phyloP scores from a whole-genome alignment of 805 yeast genomes.

The Zygotorulaspora danielsina region DNA sequence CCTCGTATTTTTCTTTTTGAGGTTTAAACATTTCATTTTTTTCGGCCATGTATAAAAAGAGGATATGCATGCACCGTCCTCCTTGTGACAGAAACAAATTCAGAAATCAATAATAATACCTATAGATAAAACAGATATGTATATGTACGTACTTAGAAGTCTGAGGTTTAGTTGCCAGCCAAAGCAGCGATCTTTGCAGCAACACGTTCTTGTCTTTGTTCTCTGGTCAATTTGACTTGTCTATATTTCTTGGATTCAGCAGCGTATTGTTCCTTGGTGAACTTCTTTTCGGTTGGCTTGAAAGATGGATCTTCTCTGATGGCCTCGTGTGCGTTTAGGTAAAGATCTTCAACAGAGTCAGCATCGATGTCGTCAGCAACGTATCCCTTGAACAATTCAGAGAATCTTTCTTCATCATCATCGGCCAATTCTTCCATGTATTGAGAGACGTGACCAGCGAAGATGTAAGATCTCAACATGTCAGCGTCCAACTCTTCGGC shows the following conservation, averaged over 20 bases:
- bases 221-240: constrained; percentile 82
- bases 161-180: constrained; percentile 41
- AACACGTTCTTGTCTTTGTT: constrained; percentile 83
- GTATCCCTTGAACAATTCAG: constrained; percentile 92
- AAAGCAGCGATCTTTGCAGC: constrained; percentile 92
- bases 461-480: constrained; percentile 95
- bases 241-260: constrained; percentile 92
- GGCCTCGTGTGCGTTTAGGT: constrained; percentile 88
- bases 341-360: constrained; percentile 92
- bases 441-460: constrained; percentile 99
- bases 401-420: constrained; percentile 99
- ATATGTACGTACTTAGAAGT: constrained; percentile 4
- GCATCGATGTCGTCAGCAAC: constrained; percentile 96
- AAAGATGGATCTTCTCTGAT: constrained; percentile 94
- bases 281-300: constrained; percentile 86
- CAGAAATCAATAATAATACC: not conserved
- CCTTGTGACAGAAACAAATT: not conserved
- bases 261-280: constrained; percentile 97
- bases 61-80: too few species aligned
- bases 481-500: constrained; percentile 97
- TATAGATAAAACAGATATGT: constrained; percentile 1
- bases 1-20: not conserved
- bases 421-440: constrained; percentile 99
- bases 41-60: too few species aligned
- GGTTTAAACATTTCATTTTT: too few species aligned